Evolutionary conservation across 345 rosid genomes (phyloP).

Genomic region (Cardamine chenopodiifolia): DNA sequence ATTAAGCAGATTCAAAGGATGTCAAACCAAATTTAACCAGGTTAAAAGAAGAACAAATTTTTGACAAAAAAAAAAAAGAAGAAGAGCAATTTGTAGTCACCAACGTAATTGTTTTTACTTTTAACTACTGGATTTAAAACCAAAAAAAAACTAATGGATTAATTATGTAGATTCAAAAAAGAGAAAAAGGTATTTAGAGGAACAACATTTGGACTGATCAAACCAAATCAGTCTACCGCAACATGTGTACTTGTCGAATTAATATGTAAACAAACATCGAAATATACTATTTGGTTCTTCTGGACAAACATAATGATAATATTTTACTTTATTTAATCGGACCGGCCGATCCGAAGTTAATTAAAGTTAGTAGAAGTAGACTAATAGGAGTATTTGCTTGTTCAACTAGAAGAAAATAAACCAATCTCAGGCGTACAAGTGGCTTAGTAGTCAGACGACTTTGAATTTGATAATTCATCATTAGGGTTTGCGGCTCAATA

Average conservation of each 20-base stretch:
- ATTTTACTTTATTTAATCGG: not conserved
- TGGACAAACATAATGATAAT: not conserved
- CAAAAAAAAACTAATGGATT: not conserved
- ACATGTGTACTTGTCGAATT: conserved; percentile 2
- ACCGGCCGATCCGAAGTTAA: conserved; percentile 35
- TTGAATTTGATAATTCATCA: conserved; percentile 14
- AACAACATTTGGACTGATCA: not conserved
- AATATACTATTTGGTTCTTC: conserved; percentile 13
- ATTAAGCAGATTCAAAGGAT: not conserved
- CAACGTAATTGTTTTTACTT: not conserved
- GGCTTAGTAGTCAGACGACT: conserved; percentile 31
- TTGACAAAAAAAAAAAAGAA: not conserved
- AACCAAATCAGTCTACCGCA: conserved; percentile 4
- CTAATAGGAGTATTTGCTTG: conserved; percentile 32
- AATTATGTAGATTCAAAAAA: not conserved
- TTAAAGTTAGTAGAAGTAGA: conserved; percentile 31
- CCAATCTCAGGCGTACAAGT: conserved; percentile 13
- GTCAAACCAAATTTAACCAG: not conserved
- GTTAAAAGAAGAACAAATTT: not conserved
- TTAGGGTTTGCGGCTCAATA: conserved; percentile 47
- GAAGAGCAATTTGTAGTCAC: not conserved
- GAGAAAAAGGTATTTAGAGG: not conserved
- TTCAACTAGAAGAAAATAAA: conserved; percentile 20
- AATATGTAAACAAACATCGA: not conserved
- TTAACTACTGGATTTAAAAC: too few relatives aligned